These are phyloP conservation scores for Sextonia rubra DNA, from an alignment of 164 flowering plant genomes.

Conservation along the genomic window DNA sequence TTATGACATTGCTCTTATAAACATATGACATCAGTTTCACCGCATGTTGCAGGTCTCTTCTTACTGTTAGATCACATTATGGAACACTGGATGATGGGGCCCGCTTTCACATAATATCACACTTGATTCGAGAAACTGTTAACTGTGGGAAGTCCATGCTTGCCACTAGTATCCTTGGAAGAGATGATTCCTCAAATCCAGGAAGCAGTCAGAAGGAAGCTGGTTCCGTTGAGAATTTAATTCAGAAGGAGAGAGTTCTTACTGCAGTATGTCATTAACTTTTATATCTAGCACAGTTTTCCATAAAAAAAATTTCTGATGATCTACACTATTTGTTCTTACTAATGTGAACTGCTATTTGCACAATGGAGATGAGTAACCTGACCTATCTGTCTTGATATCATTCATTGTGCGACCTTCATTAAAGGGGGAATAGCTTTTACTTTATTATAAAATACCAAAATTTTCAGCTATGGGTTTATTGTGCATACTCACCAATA, in stretches of 20 bases:
- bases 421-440: background rate
- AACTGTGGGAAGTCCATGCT: conserved; percentile 79
- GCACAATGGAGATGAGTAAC: background rate
- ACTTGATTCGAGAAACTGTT: conserved; percentile 83
- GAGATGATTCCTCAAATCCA: conserved; percentile 64
- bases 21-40: conserved; percentile 8
- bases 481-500: no score
- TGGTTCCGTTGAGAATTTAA: conserved; percentile 56
- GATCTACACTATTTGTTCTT: background rate
- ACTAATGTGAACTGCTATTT: no score
- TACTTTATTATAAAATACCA: no score
- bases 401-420: background rate
- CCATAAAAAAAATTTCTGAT: background rate
- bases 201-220: conserved; percentile 48
- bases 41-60: conserved; percentile 56
- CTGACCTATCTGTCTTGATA: background rate
- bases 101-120: conserved; percentile 86
- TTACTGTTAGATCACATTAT: conserved; percentile 65
- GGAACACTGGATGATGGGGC: conserved; percentile 86
- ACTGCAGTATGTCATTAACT: conserved; percentile 55
- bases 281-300: conserved; percentile 1
- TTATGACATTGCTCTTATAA: background rate
- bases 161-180: conserved; percentile 53
- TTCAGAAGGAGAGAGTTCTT: conserved; percentile 83
- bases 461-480: no score